A percentile compares a stretch with the other conserved stretches of the same genome.
Evolutionary conservation across 2,329 filamentous ascomycete genomes (phyloP).

Genomic region (Helotiales sp.): DNA sequence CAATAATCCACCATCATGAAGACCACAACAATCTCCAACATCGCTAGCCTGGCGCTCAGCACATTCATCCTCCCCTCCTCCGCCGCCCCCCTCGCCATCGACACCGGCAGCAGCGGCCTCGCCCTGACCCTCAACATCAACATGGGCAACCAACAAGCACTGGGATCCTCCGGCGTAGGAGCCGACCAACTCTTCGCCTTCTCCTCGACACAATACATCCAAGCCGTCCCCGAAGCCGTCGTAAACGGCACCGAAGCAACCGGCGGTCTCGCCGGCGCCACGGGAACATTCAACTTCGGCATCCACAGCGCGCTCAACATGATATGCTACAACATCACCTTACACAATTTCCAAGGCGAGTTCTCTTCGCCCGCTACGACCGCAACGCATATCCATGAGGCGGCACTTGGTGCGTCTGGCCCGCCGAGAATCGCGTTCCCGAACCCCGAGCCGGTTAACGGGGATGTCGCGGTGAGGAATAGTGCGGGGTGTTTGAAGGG

Average conservation of each 20-base stretch:
- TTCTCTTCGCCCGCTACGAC: slow-evolving; percentile 17
- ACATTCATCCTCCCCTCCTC: background rate
- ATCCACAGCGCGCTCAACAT: slow-evolving; percentile 15
- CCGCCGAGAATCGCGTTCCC: slow-evolving; percentile 20
- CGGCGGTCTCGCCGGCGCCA: slow-evolving; percentile 11
- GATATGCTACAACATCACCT: slow-evolving; percentile 22
- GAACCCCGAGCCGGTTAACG: slow-evolving; percentile 8
- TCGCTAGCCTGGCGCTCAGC: slow-evolving; percentile 17
- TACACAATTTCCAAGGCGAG: slow-evolving; percentile 17
- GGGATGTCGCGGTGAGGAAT: slow-evolving; percentile 5
- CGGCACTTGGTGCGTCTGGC: slow-evolving; percentile 7
- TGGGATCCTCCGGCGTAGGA: background rate
- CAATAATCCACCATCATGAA: slow-evolving; percentile 6
- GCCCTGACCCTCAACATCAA: slow-evolving; percentile 13
- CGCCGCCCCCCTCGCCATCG: background rate
- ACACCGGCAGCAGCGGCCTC: background rate
- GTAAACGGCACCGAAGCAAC: slow-evolving; percentile 11
- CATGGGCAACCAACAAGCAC: background rate
- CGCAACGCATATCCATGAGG: slow-evolving; percentile 23
- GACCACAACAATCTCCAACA: background rate
- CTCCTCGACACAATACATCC: slow-evolving; percentile 7
- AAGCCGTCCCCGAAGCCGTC: slow-evolving; percentile 2
- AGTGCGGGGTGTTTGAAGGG: slow-evolving; percentile 20
- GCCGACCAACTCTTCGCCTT: slow-evolving; percentile 4
- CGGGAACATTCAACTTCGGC: slow-evolving; percentile 16